These are phyloP conservation scores for Gnomoniopsis smithogilvyi DNA, from an alignment of 2,329 filamentous ascomycete species.

Conservation along the genomic window DNA sequence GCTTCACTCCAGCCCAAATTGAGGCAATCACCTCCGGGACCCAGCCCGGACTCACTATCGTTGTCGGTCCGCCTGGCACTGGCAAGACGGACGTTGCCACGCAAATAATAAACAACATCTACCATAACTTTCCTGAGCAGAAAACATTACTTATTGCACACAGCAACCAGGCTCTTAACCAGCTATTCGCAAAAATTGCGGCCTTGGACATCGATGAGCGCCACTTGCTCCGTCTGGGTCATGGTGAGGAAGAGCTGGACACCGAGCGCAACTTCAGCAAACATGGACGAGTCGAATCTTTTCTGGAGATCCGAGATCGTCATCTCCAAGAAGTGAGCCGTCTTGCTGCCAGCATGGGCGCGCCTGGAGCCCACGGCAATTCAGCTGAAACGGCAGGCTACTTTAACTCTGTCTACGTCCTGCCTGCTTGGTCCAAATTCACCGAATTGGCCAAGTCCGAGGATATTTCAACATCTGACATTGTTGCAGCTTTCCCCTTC, in stretches of 20 bases:
- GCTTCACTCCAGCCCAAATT: constrained; percentile 87
- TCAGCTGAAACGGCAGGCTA: constrained; percentile 97
- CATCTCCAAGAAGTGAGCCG: constrained; percentile 83
- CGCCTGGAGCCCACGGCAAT: constrained; percentile 90
- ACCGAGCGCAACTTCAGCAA: constrained; percentile 89
- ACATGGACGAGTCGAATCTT: constrained; percentile 89
- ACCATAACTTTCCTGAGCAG: constrained; percentile 94
- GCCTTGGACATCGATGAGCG: constrained; percentile 92
- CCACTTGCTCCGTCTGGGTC: constrained; percentile 86
- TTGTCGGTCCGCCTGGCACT: constrained; percentile 93
- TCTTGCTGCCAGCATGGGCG: constrained; percentile 78
- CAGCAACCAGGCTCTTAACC: constrained; percentile 96
- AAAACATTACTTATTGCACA: constrained; percentile 91
- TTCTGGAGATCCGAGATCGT: constrained; percentile 79
- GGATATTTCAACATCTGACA: constrained; percentile 54
- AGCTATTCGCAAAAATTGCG: constrained; percentile 97
- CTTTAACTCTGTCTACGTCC: constrained; percentile 89
- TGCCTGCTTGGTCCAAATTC: constrained; percentile 86
- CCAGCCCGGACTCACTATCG: constrained; percentile 88
- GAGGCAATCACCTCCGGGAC: constrained; percentile 92
- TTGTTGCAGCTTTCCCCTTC: constrained; percentile 80
- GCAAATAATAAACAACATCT: constrained; percentile 98
- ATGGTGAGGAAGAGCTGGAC: constrained; percentile 91
- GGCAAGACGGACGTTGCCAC: constrained; percentile 99
- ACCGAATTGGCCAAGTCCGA: constrained; percentile 60